Conservation (phyloP, 768 basidiomycete genomes). For the Leucosporidium creatinivorum region DNA sequence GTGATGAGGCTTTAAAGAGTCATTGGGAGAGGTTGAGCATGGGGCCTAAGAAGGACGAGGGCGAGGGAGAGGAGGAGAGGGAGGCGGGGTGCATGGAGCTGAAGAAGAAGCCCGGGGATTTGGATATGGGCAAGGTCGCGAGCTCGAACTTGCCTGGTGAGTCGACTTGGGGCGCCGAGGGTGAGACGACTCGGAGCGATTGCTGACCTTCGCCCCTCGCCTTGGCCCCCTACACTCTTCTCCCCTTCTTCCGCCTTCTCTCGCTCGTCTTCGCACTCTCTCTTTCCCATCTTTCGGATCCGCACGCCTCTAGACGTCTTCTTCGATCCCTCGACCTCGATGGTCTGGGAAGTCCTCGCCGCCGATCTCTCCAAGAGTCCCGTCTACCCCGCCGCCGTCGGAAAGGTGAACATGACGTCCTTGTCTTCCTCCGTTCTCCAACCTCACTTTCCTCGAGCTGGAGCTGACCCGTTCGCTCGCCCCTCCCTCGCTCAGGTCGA, state of each 20-base stretch:
- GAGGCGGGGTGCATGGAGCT: slow-evolving; percentile 50
- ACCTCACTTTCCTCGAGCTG: neutral
- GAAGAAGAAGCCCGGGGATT: slow-evolving; percentile 71
- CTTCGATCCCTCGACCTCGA: slow-evolving; percentile 74
- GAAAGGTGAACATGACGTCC: slow-evolving; percentile 52
- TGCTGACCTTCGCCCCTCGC: too few relatives aligned
- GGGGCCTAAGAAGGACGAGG: neutral
- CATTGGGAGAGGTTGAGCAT: slow-evolving; percentile 53
- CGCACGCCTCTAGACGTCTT: too few relatives aligned
- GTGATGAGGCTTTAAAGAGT: slow-evolving; percentile 73
- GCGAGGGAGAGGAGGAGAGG: slow-evolving; percentile 10
- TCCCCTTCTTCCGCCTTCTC: too few relatives aligned
- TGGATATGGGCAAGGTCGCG: slow-evolving; percentile 73
- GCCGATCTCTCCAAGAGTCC: slow-evolving; percentile 96
- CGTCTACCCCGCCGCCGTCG: slow-evolving; percentile 88
- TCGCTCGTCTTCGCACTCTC: too few relatives aligned
- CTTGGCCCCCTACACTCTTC: too few relatives aligned
- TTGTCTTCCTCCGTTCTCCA: neutral
- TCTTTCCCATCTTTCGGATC: too few relatives aligned
- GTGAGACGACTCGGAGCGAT: too few relatives aligned
- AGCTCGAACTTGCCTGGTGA: too few relatives aligned
- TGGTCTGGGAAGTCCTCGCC: slow-evolving; percentile 97
- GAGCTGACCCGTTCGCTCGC: neutral
- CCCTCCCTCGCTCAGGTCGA: neutral
- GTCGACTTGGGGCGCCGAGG: too few relatives aligned